phyloP scores from a whole-genome alignment of 495 filamentous ascomycete species.

The Penicillium egyptiacum region DNA sequence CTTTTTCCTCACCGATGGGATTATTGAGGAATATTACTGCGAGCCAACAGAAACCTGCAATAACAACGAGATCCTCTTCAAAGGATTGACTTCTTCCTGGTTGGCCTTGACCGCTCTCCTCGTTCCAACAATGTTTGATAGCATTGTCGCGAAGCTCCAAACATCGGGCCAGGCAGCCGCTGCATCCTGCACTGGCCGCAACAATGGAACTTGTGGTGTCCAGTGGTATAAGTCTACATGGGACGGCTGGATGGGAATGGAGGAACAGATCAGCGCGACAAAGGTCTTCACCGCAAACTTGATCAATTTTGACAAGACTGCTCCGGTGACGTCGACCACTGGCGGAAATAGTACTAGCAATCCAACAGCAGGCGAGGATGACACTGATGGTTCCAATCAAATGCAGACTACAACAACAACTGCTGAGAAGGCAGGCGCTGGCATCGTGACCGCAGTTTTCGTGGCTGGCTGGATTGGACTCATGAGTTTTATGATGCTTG shows the following conservation, averaged over 20 bases:
- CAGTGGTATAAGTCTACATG: conserved; percentile 64
- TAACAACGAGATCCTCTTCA: conserved; percentile 79
- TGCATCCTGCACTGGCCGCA: conserved; percentile 61
- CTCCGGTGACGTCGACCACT: conserved; percentile 28
- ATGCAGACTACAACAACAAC: conserved; percentile 45
- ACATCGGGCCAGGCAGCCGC: conserved; percentile 70
- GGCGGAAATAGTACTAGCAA: conserved; percentile 38
- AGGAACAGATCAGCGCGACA: conserved; percentile 53
- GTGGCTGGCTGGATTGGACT: conserved; percentile 36
- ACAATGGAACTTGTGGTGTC: conserved; percentile 68
- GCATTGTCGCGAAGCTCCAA: conserved; percentile 64
- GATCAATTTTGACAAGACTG: conserved; percentile 27
- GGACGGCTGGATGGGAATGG: conserved; percentile 65
- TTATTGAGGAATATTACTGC: conserved; percentile 65
- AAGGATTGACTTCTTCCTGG: conserved; percentile 76
- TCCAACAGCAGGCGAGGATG: conserved; percentile 37
- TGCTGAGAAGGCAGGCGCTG: conserved; percentile 62
- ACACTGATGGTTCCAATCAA: conserved; percentile 14
- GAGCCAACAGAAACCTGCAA: conserved; percentile 61
- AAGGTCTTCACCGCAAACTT: conserved; percentile 51
- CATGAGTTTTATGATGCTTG: conserved; percentile 30
- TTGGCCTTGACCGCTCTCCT: conserved; percentile 72
- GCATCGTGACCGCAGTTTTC: conserved; percentile 62
- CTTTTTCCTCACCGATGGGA: conserved; percentile 52
- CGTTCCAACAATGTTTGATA: conserved; percentile 57